phyloP scores from a whole-genome alignment of 1,284 basidiomycete species.

The Microbotryomycetes sp. region DNA sequence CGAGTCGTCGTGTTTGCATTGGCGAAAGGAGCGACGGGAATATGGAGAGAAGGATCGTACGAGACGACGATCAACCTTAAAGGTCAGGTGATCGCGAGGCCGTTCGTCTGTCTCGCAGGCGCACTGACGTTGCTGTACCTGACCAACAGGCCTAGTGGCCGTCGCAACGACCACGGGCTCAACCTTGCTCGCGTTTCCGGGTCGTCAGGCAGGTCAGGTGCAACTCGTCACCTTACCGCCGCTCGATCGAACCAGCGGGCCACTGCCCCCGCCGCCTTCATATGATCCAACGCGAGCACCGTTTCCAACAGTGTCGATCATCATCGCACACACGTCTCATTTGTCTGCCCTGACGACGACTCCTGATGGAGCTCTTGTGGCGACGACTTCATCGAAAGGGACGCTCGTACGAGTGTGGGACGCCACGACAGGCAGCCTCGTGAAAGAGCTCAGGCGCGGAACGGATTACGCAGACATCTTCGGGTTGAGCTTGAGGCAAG shows the following conservation, averaged over 20 bases:
- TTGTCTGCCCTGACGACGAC: conserved; percentile 72
- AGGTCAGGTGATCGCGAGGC: conserved; percentile 53
- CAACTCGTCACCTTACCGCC: conserved; percentile 80
- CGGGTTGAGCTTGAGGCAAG: conserved; percentile 63
- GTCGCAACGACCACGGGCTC: conserved; percentile 69
- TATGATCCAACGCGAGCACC: conserved; percentile 24
- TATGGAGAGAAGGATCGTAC: conserved; percentile 67
- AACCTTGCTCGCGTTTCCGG: conserved; percentile 77
- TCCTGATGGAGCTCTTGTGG: conserved; percentile 68
- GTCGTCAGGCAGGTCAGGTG: conserved; percentile 81
- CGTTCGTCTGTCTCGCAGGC: not conserved
- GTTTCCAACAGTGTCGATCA: conserved; percentile 52
- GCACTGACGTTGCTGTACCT: not conserved
- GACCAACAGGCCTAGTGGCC: conserved; percentile 65
- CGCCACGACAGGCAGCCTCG: conserved; percentile 52
- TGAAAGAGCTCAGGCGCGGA: conserved; percentile 77
- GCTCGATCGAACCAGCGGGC: conserved; percentile 39
- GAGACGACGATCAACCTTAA: conserved; percentile 81
- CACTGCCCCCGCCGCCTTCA: conserved; percentile 53
- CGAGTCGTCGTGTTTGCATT: conserved; percentile 65
- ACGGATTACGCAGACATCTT: conserved; percentile 88
- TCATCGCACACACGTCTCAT: conserved; percentile 74
- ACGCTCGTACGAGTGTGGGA: conserved; percentile 90
- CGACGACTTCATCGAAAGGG: conserved; percentile 77
- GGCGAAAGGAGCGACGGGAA: conserved; percentile 26